phyloP scores from a whole-genome alignment of 2,329 filamentous ascomycete genomes.

The Ophiostoma montium region DNA sequence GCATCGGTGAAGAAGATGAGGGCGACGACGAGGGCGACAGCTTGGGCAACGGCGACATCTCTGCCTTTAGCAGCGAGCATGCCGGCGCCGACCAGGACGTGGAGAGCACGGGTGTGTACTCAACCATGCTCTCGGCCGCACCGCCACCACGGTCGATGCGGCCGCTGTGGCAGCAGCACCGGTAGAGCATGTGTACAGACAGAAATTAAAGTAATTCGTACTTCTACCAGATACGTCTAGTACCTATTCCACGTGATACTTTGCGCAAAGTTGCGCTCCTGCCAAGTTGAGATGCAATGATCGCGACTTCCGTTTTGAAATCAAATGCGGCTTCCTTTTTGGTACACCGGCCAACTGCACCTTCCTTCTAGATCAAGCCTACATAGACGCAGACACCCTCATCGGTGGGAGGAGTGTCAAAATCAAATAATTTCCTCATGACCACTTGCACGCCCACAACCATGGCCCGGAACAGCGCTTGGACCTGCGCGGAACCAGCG shows the following conservation, averaged over 20 bases:
- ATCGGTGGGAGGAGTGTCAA: too few relatives aligned
- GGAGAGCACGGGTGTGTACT: not conserved
- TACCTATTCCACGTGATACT: too few relatives aligned
- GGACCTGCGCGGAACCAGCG: not conserved
- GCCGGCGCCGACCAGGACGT: not conserved
- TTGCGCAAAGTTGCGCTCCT: too few relatives aligned
- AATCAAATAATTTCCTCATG: too few relatives aligned
- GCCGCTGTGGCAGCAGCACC: constrained; percentile 41
- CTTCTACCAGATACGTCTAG: too few relatives aligned
- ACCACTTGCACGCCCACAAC: not conserved
- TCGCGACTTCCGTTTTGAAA: not conserved
- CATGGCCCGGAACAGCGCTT: not conserved
- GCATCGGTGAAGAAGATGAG: constrained; percentile 22
- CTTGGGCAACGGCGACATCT: not conserved
- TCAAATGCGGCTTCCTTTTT: not conserved
- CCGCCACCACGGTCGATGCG: constrained; percentile 12
- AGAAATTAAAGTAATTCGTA: too few relatives aligned
- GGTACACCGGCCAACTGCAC: too few relatives aligned
- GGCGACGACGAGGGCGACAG: not conserved
- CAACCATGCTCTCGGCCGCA: not conserved
- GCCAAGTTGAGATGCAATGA: not conserved
- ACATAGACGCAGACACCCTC: too few relatives aligned
- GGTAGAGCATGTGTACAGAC: constrained; percentile 28
- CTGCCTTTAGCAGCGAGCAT: not conserved
- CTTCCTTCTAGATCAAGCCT: not conserved